A percentile compares a stretch with the other conserved stretches of the same genome.
Evolutionary conservation across 768 basidiomycete genomes (phyloP).

Genomic region (Rubroboletus pulcherrimus): DNA sequence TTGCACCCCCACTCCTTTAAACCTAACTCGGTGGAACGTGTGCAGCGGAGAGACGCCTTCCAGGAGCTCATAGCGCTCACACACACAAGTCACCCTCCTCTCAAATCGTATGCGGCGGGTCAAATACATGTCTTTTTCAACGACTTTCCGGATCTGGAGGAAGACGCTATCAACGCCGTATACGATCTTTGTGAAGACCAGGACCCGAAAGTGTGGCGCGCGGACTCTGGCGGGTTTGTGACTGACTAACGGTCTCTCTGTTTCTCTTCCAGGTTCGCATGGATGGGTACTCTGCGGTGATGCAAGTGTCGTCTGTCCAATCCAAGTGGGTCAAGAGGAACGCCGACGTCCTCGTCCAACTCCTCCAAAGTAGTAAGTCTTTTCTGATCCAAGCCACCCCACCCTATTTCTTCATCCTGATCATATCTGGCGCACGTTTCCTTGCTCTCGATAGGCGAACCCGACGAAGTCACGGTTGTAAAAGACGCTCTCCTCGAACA

Average conservation of each 20-base stretch:
- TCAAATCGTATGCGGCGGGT: constrained; percentile 56
- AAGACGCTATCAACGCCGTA: constrained; percentile 71
- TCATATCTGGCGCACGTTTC: constrained; percentile 12
- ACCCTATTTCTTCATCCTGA: constrained; percentile 14
- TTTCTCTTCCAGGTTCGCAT: constrained; percentile 52
- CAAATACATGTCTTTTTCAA: constrained; percentile 57
- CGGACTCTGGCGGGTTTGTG: not conserved
- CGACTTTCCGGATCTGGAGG: constrained; percentile 69
- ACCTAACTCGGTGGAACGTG: constrained; percentile 11
- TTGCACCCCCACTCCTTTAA: not conserved
- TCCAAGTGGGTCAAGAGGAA: constrained; percentile 65
- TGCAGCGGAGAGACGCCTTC: constrained; percentile 50
- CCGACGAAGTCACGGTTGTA: constrained; percentile 58
- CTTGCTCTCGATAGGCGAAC: constrained; percentile 48
- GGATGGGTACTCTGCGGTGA: constrained; percentile 63
- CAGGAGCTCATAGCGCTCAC: constrained; percentile 52
- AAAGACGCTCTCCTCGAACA: constrained; percentile 58
- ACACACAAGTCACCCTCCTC: constrained; percentile 41
- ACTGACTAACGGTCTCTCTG: constrained; percentile 1
- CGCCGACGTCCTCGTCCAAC: constrained; percentile 70
- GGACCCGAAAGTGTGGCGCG: constrained; percentile 41
- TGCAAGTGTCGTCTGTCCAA: constrained; percentile 44
- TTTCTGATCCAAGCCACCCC: not conserved
- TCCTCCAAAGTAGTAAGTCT: constrained; percentile 67
- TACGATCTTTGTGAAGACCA: constrained; percentile 78